These are phyloP conservation scores for Pulveroboletus sp. DNA, from an alignment of 768 basidiomycete genomes.

Conservation along the genomic window DNA sequence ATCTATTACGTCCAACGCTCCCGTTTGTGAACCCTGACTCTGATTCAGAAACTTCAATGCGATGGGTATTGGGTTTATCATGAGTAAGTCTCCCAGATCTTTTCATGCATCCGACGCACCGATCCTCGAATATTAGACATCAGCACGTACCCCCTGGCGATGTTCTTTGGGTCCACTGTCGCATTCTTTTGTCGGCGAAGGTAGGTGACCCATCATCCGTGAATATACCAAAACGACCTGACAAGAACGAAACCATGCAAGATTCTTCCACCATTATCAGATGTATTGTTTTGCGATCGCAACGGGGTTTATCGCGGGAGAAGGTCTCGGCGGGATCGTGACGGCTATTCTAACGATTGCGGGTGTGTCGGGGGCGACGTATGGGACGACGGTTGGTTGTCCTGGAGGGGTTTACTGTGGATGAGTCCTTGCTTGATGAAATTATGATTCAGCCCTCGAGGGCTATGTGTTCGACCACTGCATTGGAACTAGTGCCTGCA, in stretches of 20 bases:
- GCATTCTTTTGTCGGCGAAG: constrained; percentile 18
- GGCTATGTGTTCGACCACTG: too few relatives aligned
- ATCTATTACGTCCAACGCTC: neutral
- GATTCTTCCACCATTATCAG: constrained; percentile 3
- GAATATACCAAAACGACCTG: neutral
- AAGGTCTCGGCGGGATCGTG: constrained; percentile 37
- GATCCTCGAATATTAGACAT: constrained; percentile 6
- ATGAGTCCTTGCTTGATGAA: too few relatives aligned
- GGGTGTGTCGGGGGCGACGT: constrained; percentile 24
- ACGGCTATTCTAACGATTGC: constrained; percentile 30
- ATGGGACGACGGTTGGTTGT: constrained; percentile 30
- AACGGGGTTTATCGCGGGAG: constrained; percentile 40
- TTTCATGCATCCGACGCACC: neutral
- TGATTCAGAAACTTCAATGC: constrained; percentile 25
- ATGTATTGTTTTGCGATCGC: constrained; percentile 36
- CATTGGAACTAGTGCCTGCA: too few relatives aligned
- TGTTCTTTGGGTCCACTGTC: constrained; percentile 24
- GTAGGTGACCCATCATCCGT: neutral
- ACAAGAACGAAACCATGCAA: too few relatives aligned
- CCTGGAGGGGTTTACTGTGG: constrained; percentile 30
- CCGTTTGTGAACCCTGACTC: neutral
- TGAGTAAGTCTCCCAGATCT: constrained; percentile 1
- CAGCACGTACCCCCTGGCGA: constrained; percentile 24
- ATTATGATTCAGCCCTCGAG: too few relatives aligned
- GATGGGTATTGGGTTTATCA: constrained; percentile 24